phyloP scores from a whole-genome alignment of 441 rosid genomes.

The Codiaeum variegatum region DNA sequence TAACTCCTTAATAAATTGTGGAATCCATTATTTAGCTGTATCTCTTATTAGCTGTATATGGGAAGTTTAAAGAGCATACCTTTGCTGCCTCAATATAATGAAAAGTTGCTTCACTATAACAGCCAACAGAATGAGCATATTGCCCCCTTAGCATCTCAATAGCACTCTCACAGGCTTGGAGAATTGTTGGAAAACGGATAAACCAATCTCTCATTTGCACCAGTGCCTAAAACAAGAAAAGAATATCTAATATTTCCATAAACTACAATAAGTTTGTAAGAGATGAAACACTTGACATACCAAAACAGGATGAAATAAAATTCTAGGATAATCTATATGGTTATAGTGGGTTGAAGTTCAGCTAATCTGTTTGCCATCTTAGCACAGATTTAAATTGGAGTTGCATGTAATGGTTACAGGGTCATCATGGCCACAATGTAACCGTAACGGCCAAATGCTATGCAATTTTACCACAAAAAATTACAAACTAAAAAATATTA shows the following conservation, averaged over 20 bases:
- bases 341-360: not conserved
- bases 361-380: not conserved
- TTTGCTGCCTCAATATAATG: conserved; percentile 87
- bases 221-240: conserved; percentile 53
- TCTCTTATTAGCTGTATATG: not conserved
- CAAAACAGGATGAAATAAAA: conserved; percentile 5
- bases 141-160: conserved; percentile 99
- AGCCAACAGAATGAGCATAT: conserved; percentile 92
- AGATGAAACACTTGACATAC: conserved; percentile 15
- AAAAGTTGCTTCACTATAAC: conserved; percentile 87
- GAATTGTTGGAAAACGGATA: conserved; percentile 81
- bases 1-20: no score
- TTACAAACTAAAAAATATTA: no score
- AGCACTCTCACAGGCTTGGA: conserved; percentile 82
- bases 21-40: no score
- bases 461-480: no score
- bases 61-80: conserved; percentile 34
- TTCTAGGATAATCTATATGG: not conserved
- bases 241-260: conserved; percentile 4
- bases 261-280: conserved; percentile 6
- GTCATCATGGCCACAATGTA: no score
- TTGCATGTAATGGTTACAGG: no score
- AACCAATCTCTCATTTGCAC: conserved; percentile 84
- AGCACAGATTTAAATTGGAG: no score
- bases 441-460: no score